These are phyloP conservation scores for Trametes hirsuta DNA, from an alignment of 1,284 basidiomycete species.

Conservation along the genomic window DNA sequence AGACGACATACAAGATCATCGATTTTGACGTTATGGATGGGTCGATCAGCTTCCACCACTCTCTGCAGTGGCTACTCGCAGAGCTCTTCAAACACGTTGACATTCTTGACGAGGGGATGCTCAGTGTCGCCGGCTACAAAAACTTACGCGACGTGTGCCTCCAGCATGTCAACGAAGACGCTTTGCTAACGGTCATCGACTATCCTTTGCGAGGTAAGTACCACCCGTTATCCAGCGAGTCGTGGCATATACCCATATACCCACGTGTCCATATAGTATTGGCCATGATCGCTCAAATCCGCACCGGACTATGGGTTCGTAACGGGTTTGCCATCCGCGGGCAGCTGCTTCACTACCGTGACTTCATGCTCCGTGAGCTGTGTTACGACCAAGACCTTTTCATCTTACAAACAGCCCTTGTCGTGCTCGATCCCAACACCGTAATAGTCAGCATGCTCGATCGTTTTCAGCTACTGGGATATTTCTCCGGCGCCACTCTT, in stretches of 20 bases:
- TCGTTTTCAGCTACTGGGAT: slow-evolving; percentile 82
- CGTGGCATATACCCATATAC: background rate
- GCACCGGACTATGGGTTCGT: slow-evolving; percentile 95
- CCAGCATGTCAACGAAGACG: slow-evolving; percentile 61
- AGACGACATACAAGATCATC: slow-evolving; percentile 62
- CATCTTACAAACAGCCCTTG: slow-evolving; percentile 85
- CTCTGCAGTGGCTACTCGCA: slow-evolving; percentile 89
- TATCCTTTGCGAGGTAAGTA: slow-evolving; percentile 82
- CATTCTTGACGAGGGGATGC: slow-evolving; percentile 57
- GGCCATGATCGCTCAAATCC: slow-evolving; percentile 91
- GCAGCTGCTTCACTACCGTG: slow-evolving; percentile 96
- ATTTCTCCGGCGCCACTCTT: slow-evolving; percentile 71
- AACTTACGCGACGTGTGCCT: slow-evolving; percentile 66
- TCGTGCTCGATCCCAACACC: slow-evolving; percentile 79
- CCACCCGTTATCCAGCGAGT: background rate
- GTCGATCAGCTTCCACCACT: slow-evolving; percentile 94
- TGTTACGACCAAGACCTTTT: slow-evolving; percentile 98
- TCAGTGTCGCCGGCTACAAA: slow-evolving; percentile 53
- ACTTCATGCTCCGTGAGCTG: slow-evolving; percentile 93
- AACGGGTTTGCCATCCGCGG: slow-evolving; percentile 96
- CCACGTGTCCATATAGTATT: slow-evolving; percentile 55
- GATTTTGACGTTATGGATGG: slow-evolving; percentile 82
- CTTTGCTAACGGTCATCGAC: slow-evolving; percentile 76
- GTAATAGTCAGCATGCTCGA: slow-evolving; percentile 89
- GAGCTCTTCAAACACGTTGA: slow-evolving; percentile 88